A percentile compares a stretch with the other conserved stretches of the same genome.
phyloP scores from a whole-genome alignment of 768 basidiomycete species.

The Trametes gibbosa region DNA sequence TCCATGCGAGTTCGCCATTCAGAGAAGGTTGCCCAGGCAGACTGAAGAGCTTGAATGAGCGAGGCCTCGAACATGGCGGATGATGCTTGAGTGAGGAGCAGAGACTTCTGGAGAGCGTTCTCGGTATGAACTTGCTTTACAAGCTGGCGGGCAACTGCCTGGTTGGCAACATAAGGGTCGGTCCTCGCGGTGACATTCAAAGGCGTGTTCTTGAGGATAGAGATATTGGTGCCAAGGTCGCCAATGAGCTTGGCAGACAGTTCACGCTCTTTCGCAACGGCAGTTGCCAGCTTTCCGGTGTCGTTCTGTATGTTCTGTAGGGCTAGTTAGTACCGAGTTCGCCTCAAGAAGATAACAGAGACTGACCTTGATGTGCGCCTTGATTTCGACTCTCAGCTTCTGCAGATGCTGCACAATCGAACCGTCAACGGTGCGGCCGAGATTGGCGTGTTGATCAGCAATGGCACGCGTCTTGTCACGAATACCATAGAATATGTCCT shows the following conservation, averaged over 20 bases:
- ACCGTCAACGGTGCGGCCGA: constrained; percentile 93
- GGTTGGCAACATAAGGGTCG: constrained; percentile 82
- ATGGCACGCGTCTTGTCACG: constrained; percentile 91
- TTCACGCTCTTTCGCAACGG: constrained; percentile 92
- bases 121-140: constrained; percentile 95
- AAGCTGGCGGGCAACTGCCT: constrained; percentile 73
- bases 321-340: not conserved
- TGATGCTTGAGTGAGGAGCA: constrained; percentile 98
- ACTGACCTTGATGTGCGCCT: constrained; percentile 90
- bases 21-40: constrained; percentile 95
- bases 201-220: constrained; percentile 94
- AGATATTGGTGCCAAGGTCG: constrained; percentile 83
- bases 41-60: constrained; percentile 91
- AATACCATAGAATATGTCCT: constrained; percentile 92
- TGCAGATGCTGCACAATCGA: constrained; percentile 98
- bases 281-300: constrained; percentile 87
- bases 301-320: constrained; percentile 91
- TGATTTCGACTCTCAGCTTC: constrained; percentile 92
- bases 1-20: constrained; percentile 90
- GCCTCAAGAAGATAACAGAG: not conserved
- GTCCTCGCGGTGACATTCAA: constrained; percentile 75
- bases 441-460: constrained; percentile 94
- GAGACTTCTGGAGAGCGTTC: constrained; percentile 95
- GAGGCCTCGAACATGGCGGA: constrained; percentile 96
- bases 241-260: constrained; percentile 80